Evolutionary conservation across 306 rosid genomes (phyloP), one percentile per base, ranked within the genome.

Genomic region (Cicer chorassanicum): DNA sequence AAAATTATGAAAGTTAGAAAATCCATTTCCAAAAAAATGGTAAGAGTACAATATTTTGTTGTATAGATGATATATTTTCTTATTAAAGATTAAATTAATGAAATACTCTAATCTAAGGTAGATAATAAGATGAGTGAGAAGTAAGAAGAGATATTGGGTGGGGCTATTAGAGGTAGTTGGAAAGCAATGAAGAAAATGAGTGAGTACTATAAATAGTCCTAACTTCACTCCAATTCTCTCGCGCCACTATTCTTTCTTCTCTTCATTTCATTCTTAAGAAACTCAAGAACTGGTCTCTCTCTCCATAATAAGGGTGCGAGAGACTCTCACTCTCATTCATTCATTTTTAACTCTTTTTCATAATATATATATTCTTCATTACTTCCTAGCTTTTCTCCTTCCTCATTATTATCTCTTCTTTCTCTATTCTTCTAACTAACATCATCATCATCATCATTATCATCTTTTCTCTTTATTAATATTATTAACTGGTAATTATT

Each of bases 261-360:
- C 50, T 3, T 29, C 12, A 2, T 7, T 57, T 21, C 40, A 5
- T 24, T 59, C 11, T 14, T 24, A 39, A 29, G 16, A 59, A 24
- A 57, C 11, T 24, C 1, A 60, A 72, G 87, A 82, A 77, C 76
- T 50, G 9, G 76, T 85, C 87, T 70, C 80, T 63, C 29, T 46
- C 49, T 76, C 83, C 62, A 70, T 73, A 13, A 54, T 18, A 56
- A 36, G 57, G 89, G 80, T 75, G 44, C 6, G 68, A 40, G 81
- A 77, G 59, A 53, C 59, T 75, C 68, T 75, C 63, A 50, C 80
- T 81, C 84, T 68, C 80, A 41, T 68, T 74, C 84, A 9, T 74
- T 63, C 76, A 68, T 80, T 29, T 53, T 59, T 29, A 14, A 24
- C 40, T 29, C 19, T 36, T 34, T 6, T 36, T 1, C 13, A 19